These are phyloP conservation scores for Phoma sp. DNA, from an alignment of 2,329 filamentous ascomycete species.

Conservation along the genomic window DNA sequence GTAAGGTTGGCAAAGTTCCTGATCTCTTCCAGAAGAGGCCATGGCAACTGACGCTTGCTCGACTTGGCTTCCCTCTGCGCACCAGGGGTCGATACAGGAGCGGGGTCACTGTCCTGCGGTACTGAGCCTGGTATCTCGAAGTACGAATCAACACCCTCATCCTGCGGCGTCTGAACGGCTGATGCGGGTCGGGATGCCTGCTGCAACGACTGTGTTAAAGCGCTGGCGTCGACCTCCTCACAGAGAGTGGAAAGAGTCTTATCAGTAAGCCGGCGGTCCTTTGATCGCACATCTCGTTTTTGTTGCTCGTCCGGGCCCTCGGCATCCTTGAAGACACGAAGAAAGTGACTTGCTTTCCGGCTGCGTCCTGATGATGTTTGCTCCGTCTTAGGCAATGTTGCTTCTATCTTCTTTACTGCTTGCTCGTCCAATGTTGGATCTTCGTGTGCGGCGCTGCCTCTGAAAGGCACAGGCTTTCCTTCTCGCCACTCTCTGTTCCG, in stretches of 20 bases:
- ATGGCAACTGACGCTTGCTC: slow-evolving; percentile 49
- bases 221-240: slow-evolving; percentile 35
- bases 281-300: slow-evolving; percentile 55
- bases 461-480: slow-evolving; percentile 55
- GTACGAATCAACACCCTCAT: slow-evolving; percentile 30
- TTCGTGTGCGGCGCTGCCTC: slow-evolving; percentile 46
- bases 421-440: slow-evolving; percentile 55
- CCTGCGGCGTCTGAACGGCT: slow-evolving; percentile 35
- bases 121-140: slow-evolving; percentile 30
- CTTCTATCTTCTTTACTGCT: slow-evolving; percentile 70
- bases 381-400: slow-evolving; percentile 66
- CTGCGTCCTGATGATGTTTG: slow-evolving; percentile 63
- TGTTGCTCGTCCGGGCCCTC: slow-evolving; percentile 62
- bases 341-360: slow-evolving; percentile 70
- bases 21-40: slow-evolving; percentile 64
- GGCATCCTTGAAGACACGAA: slow-evolving; percentile 71
- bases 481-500: slow-evolving; percentile 59
- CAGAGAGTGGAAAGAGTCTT: slow-evolving; percentile 29
- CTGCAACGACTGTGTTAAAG: slow-evolving; percentile 27
- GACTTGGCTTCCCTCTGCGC: slow-evolving; percentile 4
- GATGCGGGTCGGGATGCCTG: slow-evolving; percentile 35
- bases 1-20: slow-evolving; percentile 62
- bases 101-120: slow-evolving; percentile 14
- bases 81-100: slow-evolving; percentile 1
- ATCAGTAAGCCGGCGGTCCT: slow-evolving; percentile 46